Base-by-base conservation (phyloP, 768 basidiomycete genomes). In the Suillus plorans region DNA sequence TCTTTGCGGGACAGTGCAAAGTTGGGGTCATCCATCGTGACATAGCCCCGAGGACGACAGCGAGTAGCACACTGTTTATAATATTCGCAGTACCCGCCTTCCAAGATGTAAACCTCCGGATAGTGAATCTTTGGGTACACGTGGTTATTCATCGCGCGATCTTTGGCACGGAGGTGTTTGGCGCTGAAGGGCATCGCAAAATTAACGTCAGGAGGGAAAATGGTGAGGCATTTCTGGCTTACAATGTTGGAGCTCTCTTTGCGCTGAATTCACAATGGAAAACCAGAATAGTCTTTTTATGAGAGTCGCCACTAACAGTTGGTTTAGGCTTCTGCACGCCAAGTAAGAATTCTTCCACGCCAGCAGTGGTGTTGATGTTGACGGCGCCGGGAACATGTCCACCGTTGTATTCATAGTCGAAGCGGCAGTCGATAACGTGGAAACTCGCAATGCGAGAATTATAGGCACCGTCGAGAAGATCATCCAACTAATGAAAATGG, bases 181-280 rank as follows among this genome's bases (percentile, higher is more conserved):
- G 97, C 97, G 72, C 95, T 98, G 68, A 28, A 14, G 53, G 39
- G 60, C 14, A 41, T 56, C 45, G 72, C 44, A 70, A 60, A 42
- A 50, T 42, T 39, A 8, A 31, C 22, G 22, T 5, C 31, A 16
- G 64, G 52, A 13, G 53, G 52, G 28, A 50, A 50, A 62, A 63
- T 4, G 5, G 18, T 1, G 25, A 31, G 28, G 41, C 25, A 42
- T 18, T 20, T 41, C 20, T 20, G 61, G 84, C 88, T 79, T 75
- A 96, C 96, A 97, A 94, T 10, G 97, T 97, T 2, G 97, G 97
- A 1, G 95, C 97, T 50, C 97, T 84, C 78, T 97, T 97, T 20
- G 86, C 90, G 68, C 93, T 95, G 73, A 98, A 98, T 78, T 99
- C 97, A 80, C 97, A 99, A 73, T 99, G 97, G 83, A 99, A 99